Percentiles rank a stretch among this genome's conserved stretches.
phyloP scores from a whole-genome alignment of 2,329 filamentous ascomycete genomes.

The Colletotrichum orbiculare region DNA sequence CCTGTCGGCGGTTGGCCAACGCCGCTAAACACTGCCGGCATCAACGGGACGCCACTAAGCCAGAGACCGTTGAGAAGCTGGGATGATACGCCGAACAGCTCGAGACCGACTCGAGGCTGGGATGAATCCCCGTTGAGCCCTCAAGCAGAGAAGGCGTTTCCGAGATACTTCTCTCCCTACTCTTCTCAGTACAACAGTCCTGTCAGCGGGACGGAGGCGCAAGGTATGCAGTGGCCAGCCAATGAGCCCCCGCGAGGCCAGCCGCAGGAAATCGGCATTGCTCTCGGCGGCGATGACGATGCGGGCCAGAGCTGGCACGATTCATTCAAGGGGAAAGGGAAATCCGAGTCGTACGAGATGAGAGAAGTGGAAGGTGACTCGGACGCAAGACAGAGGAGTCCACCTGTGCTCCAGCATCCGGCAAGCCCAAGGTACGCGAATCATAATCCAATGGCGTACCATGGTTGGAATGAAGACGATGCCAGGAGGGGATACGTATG shows the following conservation, averaged over 20 bases:
- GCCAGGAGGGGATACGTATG: conserved; percentile 20
- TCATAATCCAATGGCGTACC: conserved; percentile 38
- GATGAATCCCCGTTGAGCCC: conserved; percentile 60
- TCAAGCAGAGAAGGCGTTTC: conserved; percentile 51
- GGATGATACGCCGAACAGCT: conserved; percentile 67
- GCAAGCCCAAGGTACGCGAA: conserved; percentile 46
- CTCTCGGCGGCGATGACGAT: conserved; percentile 52
- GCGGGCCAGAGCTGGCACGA: conserved; percentile 43
- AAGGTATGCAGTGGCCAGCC: conserved; percentile 50
- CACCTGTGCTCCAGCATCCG: conserved; percentile 59
- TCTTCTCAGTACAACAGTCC: conserved; percentile 61
- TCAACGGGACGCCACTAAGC: conserved; percentile 39
- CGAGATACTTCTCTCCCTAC: conserved; percentile 69
- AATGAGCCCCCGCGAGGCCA: conserved; percentile 36
- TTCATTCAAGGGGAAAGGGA: conserved; percentile 53
- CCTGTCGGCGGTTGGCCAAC: conserved; percentile 56
- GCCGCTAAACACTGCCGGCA: conserved; percentile 41
- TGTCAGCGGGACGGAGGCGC: conserved; percentile 47
- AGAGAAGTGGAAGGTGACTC: conserved; percentile 54
- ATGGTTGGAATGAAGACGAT: conserved; percentile 38
- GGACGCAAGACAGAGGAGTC: conserved; percentile 41
- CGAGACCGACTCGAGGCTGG: conserved; percentile 64
- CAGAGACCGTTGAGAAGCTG: conserved; percentile 54
- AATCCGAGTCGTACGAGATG: conserved; percentile 61
- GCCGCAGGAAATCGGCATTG: conserved; percentile 53